These are phyloP conservation scores for Irpex lacteus DNA, from an alignment of 1,284 basidiomycete genomes.

Conservation along the genomic window DNA sequence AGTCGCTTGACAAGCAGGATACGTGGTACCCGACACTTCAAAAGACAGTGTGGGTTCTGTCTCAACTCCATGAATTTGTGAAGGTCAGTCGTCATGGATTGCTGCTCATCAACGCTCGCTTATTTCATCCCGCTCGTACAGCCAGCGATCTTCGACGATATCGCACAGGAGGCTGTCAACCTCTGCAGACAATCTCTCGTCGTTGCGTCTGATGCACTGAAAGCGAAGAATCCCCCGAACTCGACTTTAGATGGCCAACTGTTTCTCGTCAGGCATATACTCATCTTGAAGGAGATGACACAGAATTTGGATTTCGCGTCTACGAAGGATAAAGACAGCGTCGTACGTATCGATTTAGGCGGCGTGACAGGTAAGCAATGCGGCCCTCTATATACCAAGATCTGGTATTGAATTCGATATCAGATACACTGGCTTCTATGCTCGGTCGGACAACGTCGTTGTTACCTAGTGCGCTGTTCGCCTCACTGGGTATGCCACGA, in stretches of 20 bases:
- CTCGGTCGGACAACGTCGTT: conserved; percentile 72
- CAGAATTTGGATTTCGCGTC: conserved; percentile 66
- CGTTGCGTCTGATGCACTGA: conserved; percentile 64
- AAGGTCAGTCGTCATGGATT: conserved; percentile 55
- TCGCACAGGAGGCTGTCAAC: conserved; percentile 86
- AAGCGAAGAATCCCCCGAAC: conserved; percentile 42
- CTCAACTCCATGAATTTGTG: conserved; percentile 85
- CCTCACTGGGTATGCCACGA: conserved; percentile 60
- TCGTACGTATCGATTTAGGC: conserved; percentile 35
- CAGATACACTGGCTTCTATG: conserved; percentile 74
- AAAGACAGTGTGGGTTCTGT: conserved; percentile 85
- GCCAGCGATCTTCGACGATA: conserved; percentile 91
- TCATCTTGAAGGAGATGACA: conserved; percentile 88
- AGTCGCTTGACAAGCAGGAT: conserved; percentile 72
- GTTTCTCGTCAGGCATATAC: conserved; percentile 86
- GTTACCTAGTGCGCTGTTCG: conserved; percentile 66
- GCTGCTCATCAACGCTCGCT: neutral
- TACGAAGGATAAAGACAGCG: conserved; percentile 30
- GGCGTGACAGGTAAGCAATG: conserved; percentile 50
- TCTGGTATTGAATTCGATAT: neutral
- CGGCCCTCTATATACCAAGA: conserved; percentile 5
- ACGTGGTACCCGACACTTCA: conserved; percentile 88
- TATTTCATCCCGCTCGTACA: conserved; percentile 28
- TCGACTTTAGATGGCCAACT: conserved; percentile 68
- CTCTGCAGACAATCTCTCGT: conserved; percentile 80